Evolutionary conservation across 2,329 filamentous ascomycete species (phyloP).

Genomic region (Colletotrichum musicola): DNA sequence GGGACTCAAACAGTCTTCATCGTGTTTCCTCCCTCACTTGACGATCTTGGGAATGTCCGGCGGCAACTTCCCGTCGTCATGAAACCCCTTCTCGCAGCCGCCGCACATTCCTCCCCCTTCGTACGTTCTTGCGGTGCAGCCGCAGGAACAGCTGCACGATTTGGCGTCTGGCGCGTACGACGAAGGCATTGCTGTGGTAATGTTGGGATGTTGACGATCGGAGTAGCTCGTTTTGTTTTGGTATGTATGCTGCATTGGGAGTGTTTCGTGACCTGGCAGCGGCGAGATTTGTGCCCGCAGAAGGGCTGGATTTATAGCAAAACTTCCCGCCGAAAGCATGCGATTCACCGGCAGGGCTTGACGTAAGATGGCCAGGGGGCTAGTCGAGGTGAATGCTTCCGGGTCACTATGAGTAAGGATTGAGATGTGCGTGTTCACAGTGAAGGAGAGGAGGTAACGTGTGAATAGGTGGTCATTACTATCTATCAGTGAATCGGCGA

Average conservation of each 20-base stretch:
- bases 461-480: not conserved
- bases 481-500: not conserved
- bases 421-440: no score
- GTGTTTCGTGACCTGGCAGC: no score
- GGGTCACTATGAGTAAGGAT: no score
- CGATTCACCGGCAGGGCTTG: no score
- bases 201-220: not conserved
- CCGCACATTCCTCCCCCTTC: not conserved
- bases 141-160: constrained; percentile 8
- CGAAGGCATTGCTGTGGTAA: not conserved
- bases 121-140: not conserved
- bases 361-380: no score
- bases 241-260: no score
- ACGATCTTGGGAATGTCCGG: not conserved
- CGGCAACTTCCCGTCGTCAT: constrained; percentile 4
- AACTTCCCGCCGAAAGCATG: no score
- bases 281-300: no score
- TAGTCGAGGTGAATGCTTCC: no score
- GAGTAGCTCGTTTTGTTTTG: not conserved
- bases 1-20: no score
- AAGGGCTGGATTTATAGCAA: no score
- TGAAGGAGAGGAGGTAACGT: not conserved
- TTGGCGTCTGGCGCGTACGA: not conserved
- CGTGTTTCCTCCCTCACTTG: not conserved
- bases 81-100: not conserved